Percentiles rank a stretch among this genome's conserved stretches.
Evolutionary conservation across 2,329 filamentous ascomycete genomes (phyloP).

Genomic region (Alternaria novae-zelandiae): DNA sequence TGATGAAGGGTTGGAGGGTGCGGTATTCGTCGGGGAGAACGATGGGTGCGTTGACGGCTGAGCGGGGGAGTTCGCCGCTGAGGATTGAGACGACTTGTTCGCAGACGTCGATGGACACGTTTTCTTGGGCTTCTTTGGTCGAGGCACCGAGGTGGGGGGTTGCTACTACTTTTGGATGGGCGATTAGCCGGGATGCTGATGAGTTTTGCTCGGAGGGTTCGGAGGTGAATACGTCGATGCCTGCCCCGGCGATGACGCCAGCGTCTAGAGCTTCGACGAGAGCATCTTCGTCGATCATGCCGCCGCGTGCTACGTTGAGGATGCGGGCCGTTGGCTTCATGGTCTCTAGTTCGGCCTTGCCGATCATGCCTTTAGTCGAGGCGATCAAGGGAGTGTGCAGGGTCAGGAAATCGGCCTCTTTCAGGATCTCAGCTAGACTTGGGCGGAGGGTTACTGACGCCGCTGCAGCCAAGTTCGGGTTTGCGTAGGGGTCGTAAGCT

Average conservation of each 20-base stretch:
- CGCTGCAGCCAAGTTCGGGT: conserved; percentile 70
- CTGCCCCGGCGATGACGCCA: conserved; percentile 76
- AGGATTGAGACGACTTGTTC: conserved; percentile 79
- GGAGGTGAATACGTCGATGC: conserved; percentile 78
- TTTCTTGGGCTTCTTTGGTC: conserved; percentile 83
- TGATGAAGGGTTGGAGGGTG: conserved; percentile 77
- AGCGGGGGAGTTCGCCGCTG: conserved; percentile 73
- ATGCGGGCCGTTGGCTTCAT: conserved; percentile 79
- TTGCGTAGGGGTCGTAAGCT: conserved; percentile 80
- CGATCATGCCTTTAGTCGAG: conserved; percentile 76
- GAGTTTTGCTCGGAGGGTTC: conserved; percentile 71
- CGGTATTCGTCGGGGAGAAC: conserved; percentile 82
- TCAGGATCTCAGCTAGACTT: conserved; percentile 66
- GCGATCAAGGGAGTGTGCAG: conserved; percentile 82
- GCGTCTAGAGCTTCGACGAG: conserved; percentile 73
- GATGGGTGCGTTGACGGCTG: conserved; percentile 80
- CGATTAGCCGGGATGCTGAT: conserved; percentile 67
- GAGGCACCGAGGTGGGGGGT: conserved; percentile 83
- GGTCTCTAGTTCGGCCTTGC: conserved; percentile 66
- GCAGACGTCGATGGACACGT: conserved; percentile 82
- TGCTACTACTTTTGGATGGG: conserved; percentile 74
- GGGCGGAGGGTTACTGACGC: conserved; percentile 70
- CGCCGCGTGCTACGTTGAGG: conserved; percentile 80
- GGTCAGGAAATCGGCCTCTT: conserved; percentile 75
- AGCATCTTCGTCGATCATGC: conserved; percentile 79